A percentile compares a stretch with the other conserved stretches of the same genome.
These are phyloP conservation scores for Mortierella sp. DNA, from an alignment of 371 early-diverging fungal species.

Conservation along the genomic window DNA sequence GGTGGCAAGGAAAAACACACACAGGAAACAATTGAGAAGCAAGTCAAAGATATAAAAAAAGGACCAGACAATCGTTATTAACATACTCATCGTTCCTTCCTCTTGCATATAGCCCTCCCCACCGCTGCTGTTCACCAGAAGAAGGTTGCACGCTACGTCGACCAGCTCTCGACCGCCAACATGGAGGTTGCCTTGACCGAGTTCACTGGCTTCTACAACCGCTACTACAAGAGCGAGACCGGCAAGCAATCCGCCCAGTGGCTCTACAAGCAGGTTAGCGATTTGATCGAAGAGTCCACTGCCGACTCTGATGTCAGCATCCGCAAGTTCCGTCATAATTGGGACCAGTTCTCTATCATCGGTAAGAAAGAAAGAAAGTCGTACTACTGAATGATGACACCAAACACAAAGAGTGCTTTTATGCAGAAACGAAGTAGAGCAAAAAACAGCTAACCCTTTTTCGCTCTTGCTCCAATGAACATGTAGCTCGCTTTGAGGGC, in stretches of 20 bases:
- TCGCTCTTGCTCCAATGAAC: constrained; percentile 66
- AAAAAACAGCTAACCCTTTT: constrained; percentile 57
- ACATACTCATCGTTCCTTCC: background rate
- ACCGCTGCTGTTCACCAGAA: constrained; percentile 61
- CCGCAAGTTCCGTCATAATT: constrained; percentile 78
- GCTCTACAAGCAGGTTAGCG: constrained; percentile 75
- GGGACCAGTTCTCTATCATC: constrained; percentile 74
- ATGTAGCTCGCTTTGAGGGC: constrained; percentile 76
- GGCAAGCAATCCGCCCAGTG: constrained; percentile 84
- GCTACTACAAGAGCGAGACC: constrained; percentile 88
- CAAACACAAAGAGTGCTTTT: background rate
- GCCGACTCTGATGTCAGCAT: constrained; percentile 75
- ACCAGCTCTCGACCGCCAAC: constrained; percentile 68
- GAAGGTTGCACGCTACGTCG: constrained; percentile 70
- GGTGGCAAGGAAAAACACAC: too few relatives aligned
- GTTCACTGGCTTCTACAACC: constrained; percentile 88
- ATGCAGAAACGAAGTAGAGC: background rate
- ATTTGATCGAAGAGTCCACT: constrained; percentile 62
- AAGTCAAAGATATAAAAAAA: background rate
- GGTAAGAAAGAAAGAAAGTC: constrained; percentile 25
- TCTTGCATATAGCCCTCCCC: constrained; percentile 63
- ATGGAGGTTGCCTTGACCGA: constrained; percentile 76
- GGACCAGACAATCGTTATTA: background rate
- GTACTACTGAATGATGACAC: background rate
- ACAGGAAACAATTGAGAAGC: too few relatives aligned